Base-by-base conservation (phyloP, 1,284 basidiomycete genomes). In the Kwoniella shivajii region DNA sequence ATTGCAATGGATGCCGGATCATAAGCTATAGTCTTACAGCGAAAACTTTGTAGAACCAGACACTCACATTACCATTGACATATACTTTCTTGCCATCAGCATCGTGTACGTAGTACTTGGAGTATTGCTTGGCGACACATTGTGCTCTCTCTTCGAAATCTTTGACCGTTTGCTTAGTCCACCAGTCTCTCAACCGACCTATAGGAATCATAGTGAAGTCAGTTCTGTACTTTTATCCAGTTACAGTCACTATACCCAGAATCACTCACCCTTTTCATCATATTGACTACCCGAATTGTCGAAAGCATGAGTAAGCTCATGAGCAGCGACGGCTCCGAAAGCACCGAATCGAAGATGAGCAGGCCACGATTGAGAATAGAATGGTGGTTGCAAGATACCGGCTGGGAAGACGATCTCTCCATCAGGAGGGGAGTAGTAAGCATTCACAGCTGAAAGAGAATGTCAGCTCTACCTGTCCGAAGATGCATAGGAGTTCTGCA, bases 391-490 rank as follows among this genome's bases (percentile, higher is more conserved):
- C 39, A 98, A 79, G 70, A 98, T 94, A 37, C 95, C 95, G 14
- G 95, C 95, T 4, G 95, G 94, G 82, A 99, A 97, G 16, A 94
- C 91, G 57, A 97, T 95, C 87, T 95, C 79, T 53, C 63, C 64
- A 34, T 63, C 68, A 20, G 67, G 68, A 2, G 72, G 71, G 6
- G 70, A 66, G 61, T 76, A 77, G 60, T 78, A 78, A 4, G 78
- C 77, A 54, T 78, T 78, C 27, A 78, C 72, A 13, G 72, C 64
- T 67, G 34, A 30, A 30, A 18, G 14, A 20, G 43, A 38, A 36
- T 31, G 48, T 54, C 38, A 54, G 36, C 48, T 50, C 37, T 1
- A 2, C 13, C 11, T 22, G 13, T 24, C 9, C n/a, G 16, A 18
- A n/a, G 14, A 36, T n/a, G 27, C 27, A 38, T 34, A 33, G 68